Evolutionary conservation across 257 asterid genomes (phyloP), one percentile per base, ranked within the genome.

Genomic region (Fraxinus americana): DNA sequence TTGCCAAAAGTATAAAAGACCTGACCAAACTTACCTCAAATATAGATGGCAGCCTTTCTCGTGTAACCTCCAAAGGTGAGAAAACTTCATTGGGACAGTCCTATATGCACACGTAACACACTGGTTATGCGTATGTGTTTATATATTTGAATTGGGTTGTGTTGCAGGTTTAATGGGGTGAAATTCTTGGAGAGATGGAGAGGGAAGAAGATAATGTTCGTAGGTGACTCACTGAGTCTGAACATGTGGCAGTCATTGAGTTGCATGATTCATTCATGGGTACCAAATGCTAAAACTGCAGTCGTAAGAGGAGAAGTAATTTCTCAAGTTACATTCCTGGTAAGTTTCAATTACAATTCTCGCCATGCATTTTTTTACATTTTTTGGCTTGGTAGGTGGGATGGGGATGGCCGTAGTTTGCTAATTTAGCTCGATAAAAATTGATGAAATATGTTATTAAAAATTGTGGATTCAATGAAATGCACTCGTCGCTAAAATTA

Each of bases 171-270:
- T 80, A 88, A 92, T 84, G 98, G 98, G 82, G 6, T 80, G 90
- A 29, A 16, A 68, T 91, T 95, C 84, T 83, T 95, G 96, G 92
- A 89, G 88, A 93, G 83, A 80, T 86, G 81, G 78, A 91, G 94
- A 83, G 98, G 99, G 67, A 95, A 92, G 90, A 91, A 90, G 85
- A 90, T 95, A 32, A 93, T 95, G 98, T 95, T 93, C 65, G 99
- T 95, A 48, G 99, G 99, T 1, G 99, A 95, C 81, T 95, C 99
- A 78, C 81, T 95, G 90, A 93, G 99, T 89, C 81, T 86, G 83
- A 95, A 95, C 88, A 93, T 93, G 91, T 95, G 99, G 99, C 90
- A 93, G 43, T 95, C 99, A 12, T 78, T 95, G 86, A 90, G 96
- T 85, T 95, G 99, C 87, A 85, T 93, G 97, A 86, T 95, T 74